Evolutionary conservation across 192 early-diverging fungal species (phyloP).

Genomic region (Endogone sp.): DNA sequence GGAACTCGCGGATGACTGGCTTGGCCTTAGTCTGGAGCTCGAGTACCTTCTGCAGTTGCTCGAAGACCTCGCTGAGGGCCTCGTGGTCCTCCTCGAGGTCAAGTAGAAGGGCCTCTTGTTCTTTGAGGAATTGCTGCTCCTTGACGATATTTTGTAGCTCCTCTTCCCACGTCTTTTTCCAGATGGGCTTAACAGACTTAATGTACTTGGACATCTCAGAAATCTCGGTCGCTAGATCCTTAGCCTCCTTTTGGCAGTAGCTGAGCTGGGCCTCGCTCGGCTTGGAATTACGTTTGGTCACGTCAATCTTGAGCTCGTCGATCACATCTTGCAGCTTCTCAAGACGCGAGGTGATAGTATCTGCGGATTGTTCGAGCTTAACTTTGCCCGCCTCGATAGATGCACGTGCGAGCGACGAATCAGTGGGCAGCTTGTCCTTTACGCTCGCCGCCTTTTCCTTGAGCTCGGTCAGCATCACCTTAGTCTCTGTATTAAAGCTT

Average conservation of each 20-base stretch:
- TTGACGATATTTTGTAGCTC: conserved; percentile 78
- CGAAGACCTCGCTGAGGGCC: conserved; percentile 53
- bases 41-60: conserved; percentile 58
- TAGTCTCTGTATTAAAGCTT: conserved; percentile 42
- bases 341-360: conserved; percentile 41
- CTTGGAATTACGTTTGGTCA: conserved; percentile 60
- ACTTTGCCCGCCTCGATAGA: conserved; percentile 48
- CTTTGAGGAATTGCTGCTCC: conserved; percentile 78
- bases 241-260: conserved; percentile 49
- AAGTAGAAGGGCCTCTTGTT: conserved; percentile 66
- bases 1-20: conserved; percentile 39
- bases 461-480: conserved; percentile 7
- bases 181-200: conserved; percentile 56
- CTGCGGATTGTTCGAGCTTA: conserved; percentile 39
- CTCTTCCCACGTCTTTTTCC: conserved; percentile 83
- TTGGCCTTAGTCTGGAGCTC: conserved; percentile 45
- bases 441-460: conserved; percentile 11
- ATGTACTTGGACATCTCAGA: conserved; percentile 54
- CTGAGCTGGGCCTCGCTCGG: conserved; percentile 52
- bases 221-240: conserved; percentile 44
- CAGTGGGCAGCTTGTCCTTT: background rate
- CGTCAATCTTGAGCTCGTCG: conserved; percentile 71
- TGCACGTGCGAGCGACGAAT: conserved; percentile 7
- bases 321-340: conserved; percentile 64
- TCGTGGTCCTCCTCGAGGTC: conserved; percentile 64